Evolutionary conservation across 768 basidiomycete species (phyloP).

Genomic region (Amanita thiersii): DNA sequence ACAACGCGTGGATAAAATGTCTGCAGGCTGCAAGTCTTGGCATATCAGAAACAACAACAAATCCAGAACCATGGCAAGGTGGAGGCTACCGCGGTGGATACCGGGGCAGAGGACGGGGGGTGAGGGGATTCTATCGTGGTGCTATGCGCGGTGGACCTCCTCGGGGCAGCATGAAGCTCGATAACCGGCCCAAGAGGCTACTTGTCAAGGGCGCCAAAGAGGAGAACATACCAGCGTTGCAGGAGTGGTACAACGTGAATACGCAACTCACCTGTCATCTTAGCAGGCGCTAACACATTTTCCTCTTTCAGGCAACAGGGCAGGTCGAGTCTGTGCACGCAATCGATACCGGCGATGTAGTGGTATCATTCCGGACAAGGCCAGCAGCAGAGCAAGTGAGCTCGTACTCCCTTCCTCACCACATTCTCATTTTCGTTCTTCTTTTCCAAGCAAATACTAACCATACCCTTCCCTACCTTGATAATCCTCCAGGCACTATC

Average conservation of each 20-base stretch:
- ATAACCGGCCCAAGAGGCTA: slow-evolving; percentile 81
- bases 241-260: slow-evolving; percentile 78
- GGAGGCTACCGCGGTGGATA: slow-evolving; percentile 58
- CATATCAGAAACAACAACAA: slow-evolving; percentile 41
- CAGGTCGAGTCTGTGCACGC: slow-evolving; percentile 60
- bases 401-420: slow-evolving; percentile 2
- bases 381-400: slow-evolving; percentile 69
- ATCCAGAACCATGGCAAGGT: slow-evolving; percentile 22
- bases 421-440: slow-evolving; percentile 9
- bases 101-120: slow-evolving; percentile 58
- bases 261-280: not conserved
- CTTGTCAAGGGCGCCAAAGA: slow-evolving; percentile 58
- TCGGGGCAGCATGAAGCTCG: slow-evolving; percentile 77
- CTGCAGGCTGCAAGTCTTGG: slow-evolving; percentile 69
- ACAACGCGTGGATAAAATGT: not conserved
- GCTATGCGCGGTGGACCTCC: slow-evolving; percentile 52
- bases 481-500: slow-evolving; percentile 48
- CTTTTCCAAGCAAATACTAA: slow-evolving; percentile 6
- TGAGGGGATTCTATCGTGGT: slow-evolving; percentile 52
- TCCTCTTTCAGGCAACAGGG: slow-evolving; percentile 43
- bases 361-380: slow-evolving; percentile 68
- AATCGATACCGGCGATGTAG: slow-evolving; percentile 44
- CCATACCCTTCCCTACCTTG: not conserved
- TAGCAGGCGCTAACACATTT: not conserved
- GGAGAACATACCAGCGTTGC: slow-evolving; percentile 49